Conservation (phyloP, 2,329 filamentous ascomycete species). For the Neonectria coccinea region DNA sequence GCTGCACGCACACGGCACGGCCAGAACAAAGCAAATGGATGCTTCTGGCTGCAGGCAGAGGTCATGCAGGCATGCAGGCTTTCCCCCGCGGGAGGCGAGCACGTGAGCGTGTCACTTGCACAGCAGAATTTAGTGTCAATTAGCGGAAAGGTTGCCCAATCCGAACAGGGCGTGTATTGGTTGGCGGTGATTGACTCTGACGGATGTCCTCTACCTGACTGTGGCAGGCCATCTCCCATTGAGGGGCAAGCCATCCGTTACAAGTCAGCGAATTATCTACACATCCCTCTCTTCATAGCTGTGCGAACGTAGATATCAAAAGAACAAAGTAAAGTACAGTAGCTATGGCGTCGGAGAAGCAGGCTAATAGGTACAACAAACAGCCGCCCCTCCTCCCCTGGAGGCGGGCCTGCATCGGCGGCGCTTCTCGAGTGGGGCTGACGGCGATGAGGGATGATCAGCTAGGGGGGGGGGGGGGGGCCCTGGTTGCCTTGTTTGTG, state of each 20-base stretch:
- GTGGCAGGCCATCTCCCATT: neutral
- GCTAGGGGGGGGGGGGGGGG: too few relatives aligned
- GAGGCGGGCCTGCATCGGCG: constrained; percentile 8
- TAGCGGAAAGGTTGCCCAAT: constrained; percentile 31
- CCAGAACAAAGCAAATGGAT: constrained; percentile 23
- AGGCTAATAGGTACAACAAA: neutral
- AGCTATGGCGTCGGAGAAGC: neutral
- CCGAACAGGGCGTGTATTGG: neutral
- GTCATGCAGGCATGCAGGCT: constrained; percentile 32
- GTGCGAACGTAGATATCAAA: too few relatives aligned
- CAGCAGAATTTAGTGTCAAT: constrained; percentile 33
- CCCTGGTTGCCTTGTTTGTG: constrained; percentile 7
- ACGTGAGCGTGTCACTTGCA: constrained; percentile 35
- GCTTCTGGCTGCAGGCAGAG: constrained; percentile 24
- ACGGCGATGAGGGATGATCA: constrained; percentile 22
- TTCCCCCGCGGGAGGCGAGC: constrained; percentile 24
- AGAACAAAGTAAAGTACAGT: too few relatives aligned
- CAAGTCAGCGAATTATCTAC: neutral
- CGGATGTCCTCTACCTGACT: neutral
- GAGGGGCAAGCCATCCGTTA: neutral
- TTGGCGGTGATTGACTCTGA: neutral
- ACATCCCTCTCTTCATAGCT: too few relatives aligned
- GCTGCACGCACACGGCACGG: constrained; percentile 3
- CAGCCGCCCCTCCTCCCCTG: neutral
- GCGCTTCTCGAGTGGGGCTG: constrained; percentile 20